Conservation (phyloP, 306 rosid species). For the Geum urbanum region DNA sequence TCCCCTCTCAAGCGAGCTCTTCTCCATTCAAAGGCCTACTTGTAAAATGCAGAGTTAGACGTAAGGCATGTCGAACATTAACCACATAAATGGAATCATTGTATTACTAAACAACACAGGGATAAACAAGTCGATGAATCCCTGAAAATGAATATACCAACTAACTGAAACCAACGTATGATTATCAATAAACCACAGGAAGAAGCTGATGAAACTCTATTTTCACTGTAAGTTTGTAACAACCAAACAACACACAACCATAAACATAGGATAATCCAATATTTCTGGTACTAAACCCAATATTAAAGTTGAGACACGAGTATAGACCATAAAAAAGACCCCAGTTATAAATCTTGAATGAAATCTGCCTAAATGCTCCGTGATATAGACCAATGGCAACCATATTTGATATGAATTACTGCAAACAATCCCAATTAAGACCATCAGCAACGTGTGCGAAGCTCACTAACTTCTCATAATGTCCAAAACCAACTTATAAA, state of each 20-base stretch:
- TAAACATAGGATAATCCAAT: background rate
- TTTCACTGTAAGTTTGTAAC: background rate
- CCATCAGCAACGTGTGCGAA: too few relatives aligned
- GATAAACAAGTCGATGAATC: background rate
- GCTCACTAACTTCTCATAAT: too few relatives aligned
- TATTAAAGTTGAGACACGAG: background rate
- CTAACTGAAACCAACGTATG: background rate
- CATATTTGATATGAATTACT: too few relatives aligned
- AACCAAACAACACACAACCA: background rate
- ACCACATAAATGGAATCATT: background rate
- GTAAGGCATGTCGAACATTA: too few relatives aligned
- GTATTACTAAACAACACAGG: background rate
- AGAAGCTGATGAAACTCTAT: background rate
- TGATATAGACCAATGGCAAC: too few relatives aligned
- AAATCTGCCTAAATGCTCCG: too few relatives aligned
- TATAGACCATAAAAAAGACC: too few relatives aligned
- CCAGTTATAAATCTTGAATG: too few relatives aligned
- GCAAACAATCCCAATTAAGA: too few relatives aligned
- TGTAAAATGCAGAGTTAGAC: too few relatives aligned
- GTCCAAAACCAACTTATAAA: background rate
- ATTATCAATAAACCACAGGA: background rate
- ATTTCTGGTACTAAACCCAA: background rate
- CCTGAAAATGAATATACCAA: background rate
- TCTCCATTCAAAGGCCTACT: constrained; percentile 69
- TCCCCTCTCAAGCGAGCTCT: constrained; percentile 44